Evolutionary conservation across 169 alveolate genomes (phyloP).

Genomic region (Plasmodium coatneyi): DNA sequence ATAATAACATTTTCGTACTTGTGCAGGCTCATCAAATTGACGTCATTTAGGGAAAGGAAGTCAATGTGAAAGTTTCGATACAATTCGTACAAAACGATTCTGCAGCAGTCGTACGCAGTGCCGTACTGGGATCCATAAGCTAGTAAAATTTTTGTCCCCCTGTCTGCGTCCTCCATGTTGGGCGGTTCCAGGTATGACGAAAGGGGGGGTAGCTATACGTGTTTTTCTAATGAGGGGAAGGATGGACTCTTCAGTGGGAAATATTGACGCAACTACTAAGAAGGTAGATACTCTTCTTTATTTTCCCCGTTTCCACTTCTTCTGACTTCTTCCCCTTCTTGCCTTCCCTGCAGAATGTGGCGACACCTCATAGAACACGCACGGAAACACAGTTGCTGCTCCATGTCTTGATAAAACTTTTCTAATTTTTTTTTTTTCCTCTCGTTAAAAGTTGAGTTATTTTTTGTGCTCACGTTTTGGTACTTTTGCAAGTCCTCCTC

Average conservation of each 20-base stretch:
- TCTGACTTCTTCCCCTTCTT: background rate
- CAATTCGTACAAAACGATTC: conserved; percentile 52
- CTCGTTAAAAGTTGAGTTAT: conserved; percentile 41
- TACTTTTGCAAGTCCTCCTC: conserved; percentile 30
- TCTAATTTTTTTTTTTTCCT: conserved; percentile 26
- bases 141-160: background rate
- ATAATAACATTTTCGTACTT: conserved; percentile 52
- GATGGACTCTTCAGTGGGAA: background rate
- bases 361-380: conserved; percentile 34
- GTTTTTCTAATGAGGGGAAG: no score
- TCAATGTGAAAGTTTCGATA: conserved; percentile 28
- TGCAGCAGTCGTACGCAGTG: conserved; percentile 59
- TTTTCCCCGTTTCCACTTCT: background rate
- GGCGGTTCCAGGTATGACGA: background rate
- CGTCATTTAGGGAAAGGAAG: conserved; percentile 19
- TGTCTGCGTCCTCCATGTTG: conserved; percentile 5
- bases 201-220: background rate
- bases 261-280: background rate
- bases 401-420: conserved; percentile 30
- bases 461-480: conserved; percentile 18
- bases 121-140: conserved; percentile 62
- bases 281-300: background rate
- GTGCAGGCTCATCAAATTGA: conserved; percentile 22
- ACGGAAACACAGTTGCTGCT: conserved; percentile 31
- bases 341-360: background rate